Evolutionary conservation across 225 moss, liverwort and hornwort genomes (phyloP).

Genomic region (Anthoceros angustus): DNA sequence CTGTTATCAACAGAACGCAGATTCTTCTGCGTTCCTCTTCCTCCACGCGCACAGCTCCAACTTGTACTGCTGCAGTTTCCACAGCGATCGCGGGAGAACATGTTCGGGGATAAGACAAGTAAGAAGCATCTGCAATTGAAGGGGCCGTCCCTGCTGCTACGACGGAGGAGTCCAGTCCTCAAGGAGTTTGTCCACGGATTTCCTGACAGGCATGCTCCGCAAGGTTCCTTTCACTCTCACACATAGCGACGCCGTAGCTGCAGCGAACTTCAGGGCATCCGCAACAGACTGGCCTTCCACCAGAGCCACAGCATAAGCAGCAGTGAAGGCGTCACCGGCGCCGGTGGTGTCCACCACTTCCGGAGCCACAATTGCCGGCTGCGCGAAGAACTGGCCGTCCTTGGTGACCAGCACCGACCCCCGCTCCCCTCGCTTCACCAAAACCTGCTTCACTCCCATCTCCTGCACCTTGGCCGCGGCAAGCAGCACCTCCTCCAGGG

Average conservation of each 20-base stretch:
- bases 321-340: constrained; percentile 64
- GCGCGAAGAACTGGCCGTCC: constrained; percentile 28
- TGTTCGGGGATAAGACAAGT: too few relatives aligned
- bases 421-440: constrained; percentile 14
- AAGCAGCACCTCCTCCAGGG: constrained; percentile 28
- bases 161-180: not conserved
- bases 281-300: constrained; percentile 41
- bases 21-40: too few relatives aligned
- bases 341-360: constrained; percentile 59
- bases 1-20: too few relatives aligned
- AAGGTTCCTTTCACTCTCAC: not conserved
- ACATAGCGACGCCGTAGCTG: not conserved
- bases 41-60: too few relatives aligned
- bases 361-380: constrained; percentile 35
- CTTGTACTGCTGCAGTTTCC: too few relatives aligned
- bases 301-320: constrained; percentile 55
- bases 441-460: constrained; percentile 21
- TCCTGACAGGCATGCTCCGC: not conserved
- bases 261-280: constrained; percentile 62
- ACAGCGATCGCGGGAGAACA: too few relatives aligned
- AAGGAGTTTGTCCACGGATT: not conserved
- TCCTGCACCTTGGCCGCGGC: constrained; percentile 32
- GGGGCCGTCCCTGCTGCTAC: too few relatives aligned
- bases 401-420: constrained; percentile 41
- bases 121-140: too few relatives aligned